A percentile compares a stretch with the other conserved stretches of the same genome.
Evolutionary conservation across 2,329 filamentous ascomycete genomes (phyloP).

Genomic region (Fulvia fulva): DNA sequence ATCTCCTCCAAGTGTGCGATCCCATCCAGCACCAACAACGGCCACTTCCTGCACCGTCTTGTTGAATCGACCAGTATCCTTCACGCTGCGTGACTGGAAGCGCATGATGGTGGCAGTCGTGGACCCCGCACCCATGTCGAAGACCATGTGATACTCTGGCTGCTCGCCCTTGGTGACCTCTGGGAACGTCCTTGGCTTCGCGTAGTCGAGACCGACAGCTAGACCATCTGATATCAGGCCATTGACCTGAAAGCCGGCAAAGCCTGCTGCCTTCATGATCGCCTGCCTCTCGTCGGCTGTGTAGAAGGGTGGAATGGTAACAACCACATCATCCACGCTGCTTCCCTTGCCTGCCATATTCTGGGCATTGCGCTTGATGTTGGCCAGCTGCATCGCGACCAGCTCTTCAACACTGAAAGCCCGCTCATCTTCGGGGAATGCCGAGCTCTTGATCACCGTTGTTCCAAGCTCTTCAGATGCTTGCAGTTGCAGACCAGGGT

Average conservation of each 20-base stretch:
- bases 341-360: slow-evolving; percentile 70
- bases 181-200: slow-evolving; percentile 84
- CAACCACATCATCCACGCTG: slow-evolving; percentile 73
- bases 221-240: slow-evolving; percentile 83
- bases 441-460: slow-evolving; percentile 75
- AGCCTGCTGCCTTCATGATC: slow-evolving; percentile 74
- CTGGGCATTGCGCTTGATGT: slow-evolving; percentile 85
- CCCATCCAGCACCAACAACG: slow-evolving; percentile 82
- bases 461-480: slow-evolving; percentile 59
- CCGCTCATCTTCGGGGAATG: slow-evolving; percentile 63
- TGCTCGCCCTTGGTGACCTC: slow-evolving; percentile 76
- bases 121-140: slow-evolving; percentile 96
- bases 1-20: slow-evolving; percentile 84
- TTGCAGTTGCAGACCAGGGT: slow-evolving; percentile 73
- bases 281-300: slow-evolving; percentile 86
- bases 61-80: slow-evolving; percentile 89
- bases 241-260: slow-evolving; percentile 83
- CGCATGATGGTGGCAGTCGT: slow-evolving; percentile 84
- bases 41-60: slow-evolving; percentile 97
- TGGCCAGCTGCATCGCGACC: slow-evolving; percentile 92
- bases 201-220: slow-evolving; percentile 92
- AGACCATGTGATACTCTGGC: slow-evolving; percentile 88
- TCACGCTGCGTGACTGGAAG: slow-evolving; percentile 84
- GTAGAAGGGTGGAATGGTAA: slow-evolving; percentile 88
- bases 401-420: slow-evolving; percentile 81